Conservation (phyloP, 495 filamentous ascomycete genomes). For the Lophiostoma macrostomum region DNA sequence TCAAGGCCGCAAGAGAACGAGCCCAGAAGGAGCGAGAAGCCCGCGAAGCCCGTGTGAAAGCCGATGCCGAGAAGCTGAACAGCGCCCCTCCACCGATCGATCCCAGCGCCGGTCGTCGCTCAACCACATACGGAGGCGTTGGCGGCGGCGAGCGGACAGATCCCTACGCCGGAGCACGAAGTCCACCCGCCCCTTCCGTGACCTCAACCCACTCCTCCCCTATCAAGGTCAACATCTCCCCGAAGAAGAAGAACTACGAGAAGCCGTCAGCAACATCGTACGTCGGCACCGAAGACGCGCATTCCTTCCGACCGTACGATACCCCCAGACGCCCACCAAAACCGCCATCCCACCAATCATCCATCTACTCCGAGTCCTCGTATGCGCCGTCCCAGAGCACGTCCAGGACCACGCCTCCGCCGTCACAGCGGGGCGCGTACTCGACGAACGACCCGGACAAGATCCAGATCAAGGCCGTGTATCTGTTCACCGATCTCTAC, state of each 20-base stretch:
- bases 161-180: conserved; percentile 35
- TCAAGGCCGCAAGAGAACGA: conserved; percentile 29
- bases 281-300: conserved; percentile 57
- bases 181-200: conserved; percentile 38
- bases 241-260: conserved; percentile 59
- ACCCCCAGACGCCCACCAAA: conserved; percentile 54
- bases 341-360: conserved; percentile 58
- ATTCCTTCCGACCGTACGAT: conserved; percentile 84
- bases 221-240: conserved; percentile 39
- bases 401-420: conserved; percentile 79
- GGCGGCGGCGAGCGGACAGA: conserved; percentile 33
- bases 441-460: conserved; percentile 87
- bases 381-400: conserved; percentile 77
- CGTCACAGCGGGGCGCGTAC: conserved; percentile 71
- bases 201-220: conserved; percentile 35
- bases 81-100: conserved; percentile 8
- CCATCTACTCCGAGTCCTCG: conserved; percentile 77
- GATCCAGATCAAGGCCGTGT: conserved; percentile 90
- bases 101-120: conserved; percentile 33
- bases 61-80: conserved; percentile 25
- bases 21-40: conserved; percentile 25
- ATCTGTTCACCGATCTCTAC: conserved; percentile 80
- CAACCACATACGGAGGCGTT: conserved; percentile 34
- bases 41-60: conserved; percentile 27
- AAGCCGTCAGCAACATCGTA: conserved; percentile 61